These are phyloP conservation scores for Protea cynaroides DNA, from an alignment of 164 flowering plant genomes.

Conservation along the genomic window DNA sequence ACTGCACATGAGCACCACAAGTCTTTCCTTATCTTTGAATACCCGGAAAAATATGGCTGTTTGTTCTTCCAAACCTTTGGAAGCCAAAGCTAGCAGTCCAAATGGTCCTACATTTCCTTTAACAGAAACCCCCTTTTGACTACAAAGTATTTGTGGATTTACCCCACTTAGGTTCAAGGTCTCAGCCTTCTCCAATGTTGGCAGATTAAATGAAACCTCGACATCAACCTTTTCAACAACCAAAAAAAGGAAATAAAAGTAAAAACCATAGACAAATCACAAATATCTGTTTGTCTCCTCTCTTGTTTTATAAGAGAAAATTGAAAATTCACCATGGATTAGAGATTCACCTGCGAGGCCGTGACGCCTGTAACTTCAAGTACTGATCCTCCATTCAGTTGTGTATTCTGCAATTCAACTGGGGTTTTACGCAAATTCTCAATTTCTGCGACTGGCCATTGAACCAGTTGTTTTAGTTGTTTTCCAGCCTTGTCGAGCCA, in stretches of 20 bases:
- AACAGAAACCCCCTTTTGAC: slow-evolving; percentile 31
- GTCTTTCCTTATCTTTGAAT: slow-evolving; percentile 31
- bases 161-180: slow-evolving; percentile 32
- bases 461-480: slow-evolving; percentile 45
- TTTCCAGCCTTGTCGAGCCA: slow-evolving; percentile 40
- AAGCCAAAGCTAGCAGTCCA: slow-evolving; percentile 48
- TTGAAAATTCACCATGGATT: too few species aligned
- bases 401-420: not conserved
- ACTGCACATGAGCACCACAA: slow-evolving; percentile 60
- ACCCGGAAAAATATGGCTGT: slow-evolving; percentile 56
- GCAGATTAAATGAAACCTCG: slow-evolving; percentile 37
- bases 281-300: too few species aligned
- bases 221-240: slow-evolving; percentile 39
- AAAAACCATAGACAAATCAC: too few species aligned
- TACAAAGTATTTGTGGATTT: slow-evolving; percentile 40
- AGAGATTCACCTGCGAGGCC: slow-evolving; percentile 30
- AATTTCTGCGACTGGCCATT: slow-evolving; percentile 54
- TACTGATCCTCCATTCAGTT: slow-evolving; percentile 19
- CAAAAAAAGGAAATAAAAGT: too few species aligned
- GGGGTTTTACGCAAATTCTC: slow-evolving; percentile 24
- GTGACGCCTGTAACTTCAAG: slow-evolving; percentile 29
- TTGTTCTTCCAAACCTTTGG: slow-evolving; percentile 41
- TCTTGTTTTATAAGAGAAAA: too few species aligned
- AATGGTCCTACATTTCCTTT: slow-evolving; percentile 53
- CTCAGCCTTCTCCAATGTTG: slow-evolving; percentile 32